Evolutionary conservation across 768 basidiomycete genomes (phyloP).

Genomic region (Mycena rebaudengoi): DNA sequence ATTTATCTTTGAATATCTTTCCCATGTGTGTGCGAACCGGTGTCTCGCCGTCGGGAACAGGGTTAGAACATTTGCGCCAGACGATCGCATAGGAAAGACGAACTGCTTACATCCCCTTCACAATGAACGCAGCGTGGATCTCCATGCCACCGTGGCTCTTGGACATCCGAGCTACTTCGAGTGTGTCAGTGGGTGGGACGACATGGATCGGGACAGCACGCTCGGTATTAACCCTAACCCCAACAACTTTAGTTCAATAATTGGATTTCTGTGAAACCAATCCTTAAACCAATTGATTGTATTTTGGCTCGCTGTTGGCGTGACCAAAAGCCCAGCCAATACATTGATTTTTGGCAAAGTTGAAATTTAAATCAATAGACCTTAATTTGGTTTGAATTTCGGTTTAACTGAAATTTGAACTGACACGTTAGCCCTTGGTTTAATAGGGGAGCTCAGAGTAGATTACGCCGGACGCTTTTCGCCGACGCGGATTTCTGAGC

Average conservation of each 20-base stretch:
- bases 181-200: not conserved
- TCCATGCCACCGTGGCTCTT: slow-evolving; percentile 1
- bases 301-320: too few relatives aligned
- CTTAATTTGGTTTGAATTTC: too few relatives aligned
- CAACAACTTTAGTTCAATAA: not conserved
- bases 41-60: not conserved
- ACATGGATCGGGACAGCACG: not conserved
- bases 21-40: not conserved
- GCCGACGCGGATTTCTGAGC: too few relatives aligned
- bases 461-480: too few relatives aligned
- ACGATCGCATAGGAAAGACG: not conserved
- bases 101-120: not conserved
- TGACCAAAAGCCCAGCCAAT: too few relatives aligned
- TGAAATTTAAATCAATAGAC: too few relatives aligned
- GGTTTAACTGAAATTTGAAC: too few relatives aligned
- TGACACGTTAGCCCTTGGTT: too few relatives aligned
- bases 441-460: too few relatives aligned
- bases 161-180: not conserved
- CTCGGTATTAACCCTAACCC: slow-evolving; percentile 5
- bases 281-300: too few relatives aligned
- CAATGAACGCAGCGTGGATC: not conserved
- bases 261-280: slow-evolving; percentile 1
- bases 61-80: slow-evolving; percentile 3
- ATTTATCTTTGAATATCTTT: slow-evolving; percentile 1
- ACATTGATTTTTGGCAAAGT: too few relatives aligned